Base-by-base conservation (phyloP, 768 basidiomycete species). In the Lyophyllum atratum region DNA sequence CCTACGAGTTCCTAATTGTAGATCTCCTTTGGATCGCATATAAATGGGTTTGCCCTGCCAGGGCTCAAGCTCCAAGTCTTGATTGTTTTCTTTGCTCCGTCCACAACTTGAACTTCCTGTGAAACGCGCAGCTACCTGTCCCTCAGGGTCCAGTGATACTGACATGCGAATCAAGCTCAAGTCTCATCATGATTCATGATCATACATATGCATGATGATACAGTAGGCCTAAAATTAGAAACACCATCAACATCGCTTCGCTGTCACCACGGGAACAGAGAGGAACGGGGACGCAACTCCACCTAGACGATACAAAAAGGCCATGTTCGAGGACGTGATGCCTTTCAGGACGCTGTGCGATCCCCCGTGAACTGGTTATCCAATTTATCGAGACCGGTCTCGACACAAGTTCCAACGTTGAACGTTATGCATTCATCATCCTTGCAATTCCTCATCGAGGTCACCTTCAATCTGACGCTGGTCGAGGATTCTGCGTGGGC, bases 401-500 rank as follows among this genome's bases (percentile, higher is more conserved):
- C 50, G 34, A 54, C 40, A 40, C 50, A 45, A 54, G 45, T 14
- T 14, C 40, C 17, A 40, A 24, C 21, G 9, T 15, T 39, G n/a
- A 40, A 15, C 14, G 19, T 31, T 3, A 54, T 54, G 46, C 29
- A 49, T 22, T 50, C 48, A 37, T 59, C 52, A 39, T 54, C 45
- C 22, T 33, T 24, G 3, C 47, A 49, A 25, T 54, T 59, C 26
- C 46, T 59, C 24, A 49, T 58, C 8, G 57, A 58, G 48, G 52
- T 50, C 22, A 58, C 57, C 24, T 59, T 59, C 24, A 59, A 59
- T 29, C 49, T 59, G 48, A 54, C 40, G n/a, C 48, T 54, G 31
- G 52, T 59, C 39, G 57, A 54, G 10, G 58, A 59, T 19, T 43
- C 51, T 25, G 33, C 22, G 14, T 49, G 52, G 17, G 12, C 34